Base-by-base conservation (phyloP, 768 basidiomycete species). In the Rubroboletus pulcherrimus region DNA sequence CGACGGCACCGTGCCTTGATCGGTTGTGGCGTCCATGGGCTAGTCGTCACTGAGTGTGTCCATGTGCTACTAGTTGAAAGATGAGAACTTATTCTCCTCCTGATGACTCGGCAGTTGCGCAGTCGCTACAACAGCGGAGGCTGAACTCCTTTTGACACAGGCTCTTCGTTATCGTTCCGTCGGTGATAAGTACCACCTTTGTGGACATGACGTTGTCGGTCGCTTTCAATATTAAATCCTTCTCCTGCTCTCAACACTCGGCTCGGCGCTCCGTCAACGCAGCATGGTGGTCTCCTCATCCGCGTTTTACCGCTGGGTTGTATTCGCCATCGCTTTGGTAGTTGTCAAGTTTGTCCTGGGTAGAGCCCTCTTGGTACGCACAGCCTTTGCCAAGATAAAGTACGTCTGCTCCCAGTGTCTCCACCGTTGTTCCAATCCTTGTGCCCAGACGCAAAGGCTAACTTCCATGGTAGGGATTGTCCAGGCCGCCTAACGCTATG, bases 401-500 rank as follows among this genome's bases (percentile, higher is more conserved):
- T 66, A 29, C 7, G 58, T 53, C 26, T 15, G 2, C 31, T 47
- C 7, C 43, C 3, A n/a, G 8, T 7, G 4, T n/a, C 9, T 33
- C 2, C 21, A 7, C 17, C 30, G 3, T 29, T 2, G 5, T 40
- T 34, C 33, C 17, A 21, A 6, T 19, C 9, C 9, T 14, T 15
- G 15, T 21, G 0, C 24, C 9, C 4, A 26, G 33, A 11, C 2
- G 3, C 51, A 12, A 38, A 11, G 14, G 12, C 21, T 43, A n/a
- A 45, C 26, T 10, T 41, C 19, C 9, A 3, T n/a, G 19, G 24
- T 19, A 68, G 68, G 30, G 47, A 56, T 38, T 60, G 2, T 40
- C 70, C 69, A 5, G 68, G 70, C 1, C 56, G 53, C 4, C 8
- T 31, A 26, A 2, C 51, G 9, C 35, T 63, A 51, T 73, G 71